Percentiles rank a stretch among this genome's conserved stretches.
Evolutionary conservation across 352 stramenopile species (phyloP).

Genomic region (Pilasporangium apinafurcum): DNA sequence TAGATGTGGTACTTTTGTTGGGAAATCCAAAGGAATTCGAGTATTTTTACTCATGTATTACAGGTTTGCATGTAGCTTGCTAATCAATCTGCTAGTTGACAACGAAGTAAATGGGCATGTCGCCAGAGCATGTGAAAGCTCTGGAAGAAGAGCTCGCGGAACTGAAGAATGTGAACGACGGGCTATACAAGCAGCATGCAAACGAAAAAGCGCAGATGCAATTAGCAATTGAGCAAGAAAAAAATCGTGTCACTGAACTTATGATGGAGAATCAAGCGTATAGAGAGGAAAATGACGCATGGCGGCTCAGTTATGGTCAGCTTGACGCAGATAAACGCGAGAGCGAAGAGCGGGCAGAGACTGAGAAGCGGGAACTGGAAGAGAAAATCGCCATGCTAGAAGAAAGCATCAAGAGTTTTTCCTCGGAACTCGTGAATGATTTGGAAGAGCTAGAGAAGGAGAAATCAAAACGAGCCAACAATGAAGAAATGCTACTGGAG

Average conservation of each 20-base stretch:
- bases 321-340: slow-evolving; percentile 43
- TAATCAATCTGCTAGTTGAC: too few species aligned
- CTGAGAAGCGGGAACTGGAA: slow-evolving; percentile 36
- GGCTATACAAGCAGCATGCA: slow-evolving; percentile 53
- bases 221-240: slow-evolving; percentile 61
- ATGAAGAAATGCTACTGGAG: slow-evolving; percentile 30
- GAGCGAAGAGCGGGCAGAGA: slow-evolving; percentile 37
- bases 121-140: slow-evolving; percentile 18
- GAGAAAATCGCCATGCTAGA: slow-evolving; percentile 44
- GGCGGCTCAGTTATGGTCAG: slow-evolving; percentile 48
- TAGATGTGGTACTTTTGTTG: too few species aligned
- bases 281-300: slow-evolving; percentile 52
- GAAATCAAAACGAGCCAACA: slow-evolving; percentile 16
- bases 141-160: slow-evolving; percentile 48
- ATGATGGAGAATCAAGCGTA: slow-evolving; percentile 31
- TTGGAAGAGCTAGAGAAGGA: slow-evolving; percentile 50
- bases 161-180: slow-evolving; percentile 49
- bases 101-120: too few species aligned
- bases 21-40: too few species aligned
- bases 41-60: too few species aligned
- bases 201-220: slow-evolving; percentile 81
- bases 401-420: slow-evolving; percentile 41
- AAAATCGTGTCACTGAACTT: slow-evolving; percentile 31
- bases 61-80: too few species aligned
- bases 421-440: slow-evolving; percentile 36